Evolutionary conservation across 2,329 filamentous ascomycete genomes (phyloP), one percentile per base, ranked within the genome.

Genomic region (Pseudogymnoascus sp.): DNA sequence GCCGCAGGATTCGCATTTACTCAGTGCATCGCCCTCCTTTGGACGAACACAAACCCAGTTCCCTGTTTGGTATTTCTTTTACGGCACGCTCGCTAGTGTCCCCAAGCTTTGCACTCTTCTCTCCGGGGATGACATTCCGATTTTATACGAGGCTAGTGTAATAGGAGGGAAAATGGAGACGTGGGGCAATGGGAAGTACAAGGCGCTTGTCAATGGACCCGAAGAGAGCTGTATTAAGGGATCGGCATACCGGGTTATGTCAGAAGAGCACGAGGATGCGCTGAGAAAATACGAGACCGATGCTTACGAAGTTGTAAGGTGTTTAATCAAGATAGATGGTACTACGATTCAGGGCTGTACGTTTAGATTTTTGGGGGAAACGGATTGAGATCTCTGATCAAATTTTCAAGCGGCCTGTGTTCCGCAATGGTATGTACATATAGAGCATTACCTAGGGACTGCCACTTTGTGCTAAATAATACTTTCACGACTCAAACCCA

Each of bases 41-140:
- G 28, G 42, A 11, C 72, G 69, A 17, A 13, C 28, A 15, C 63
- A 67, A 60, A 26, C 64, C 19, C 38, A 66, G 35, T 67, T 63
- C 40, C 67, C 70, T 0, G 74, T 80, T 0, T 77, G 73, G 71
- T 78, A 78, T 65, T 79, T 78, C 68, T 78, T 78, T 65, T 78
- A 79, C 65, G 75, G 76, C 11, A 78, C 73, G 0, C 69, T 78
- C 2, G 72, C 69, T 1, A 69, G 76, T 9, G 61, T 70, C 0
- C 63, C 61, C 0, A 64, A 76, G 4, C 71, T 79, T 1, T 63
- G 62, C 6, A 66, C 71, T 15, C 70, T 77, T 0, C 68, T 76
- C 9, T 11, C 60, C 1, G 63, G 65, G 26, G 62, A 70, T 2
- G 50, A 69, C 9, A 59, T 66, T 23, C 72, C 72, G 0, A 10